Percentiles rank a stretch among this genome's conserved stretches.
Evolutionary conservation across 352 stramenopile species (phyloP).

Genomic region (Globisporangium nodosum): DNA sequence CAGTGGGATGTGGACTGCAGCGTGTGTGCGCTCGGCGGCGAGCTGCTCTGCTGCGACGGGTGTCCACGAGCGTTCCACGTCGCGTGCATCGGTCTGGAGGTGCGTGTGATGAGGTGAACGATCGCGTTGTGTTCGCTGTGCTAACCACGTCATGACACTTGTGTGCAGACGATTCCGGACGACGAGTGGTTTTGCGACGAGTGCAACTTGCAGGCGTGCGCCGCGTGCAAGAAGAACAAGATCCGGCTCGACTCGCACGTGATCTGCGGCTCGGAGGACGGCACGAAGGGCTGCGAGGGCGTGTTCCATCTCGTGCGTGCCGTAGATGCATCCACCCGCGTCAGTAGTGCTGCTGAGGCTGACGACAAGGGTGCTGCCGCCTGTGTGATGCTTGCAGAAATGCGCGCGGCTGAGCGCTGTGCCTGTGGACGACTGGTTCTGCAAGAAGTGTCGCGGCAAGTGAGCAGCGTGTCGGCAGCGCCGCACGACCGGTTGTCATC

Average conservation of each 20-base stretch:
- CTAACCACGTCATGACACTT: neutral
- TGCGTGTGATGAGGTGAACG: slow-evolving; percentile 4
- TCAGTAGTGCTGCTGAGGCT: neutral
- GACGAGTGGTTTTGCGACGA: slow-evolving; percentile 88
- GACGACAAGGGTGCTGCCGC: neutral
- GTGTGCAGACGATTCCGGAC: slow-evolving; percentile 36
- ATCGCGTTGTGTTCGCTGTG: neutral
- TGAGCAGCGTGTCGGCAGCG: neutral
- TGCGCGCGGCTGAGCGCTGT: slow-evolving; percentile 74
- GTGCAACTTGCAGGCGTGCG: slow-evolving; percentile 80
- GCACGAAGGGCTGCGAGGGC: slow-evolving; percentile 76
- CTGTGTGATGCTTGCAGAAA: slow-evolving; percentile 50
- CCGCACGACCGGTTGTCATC: neutral
- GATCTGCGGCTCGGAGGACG: slow-evolving; percentile 86
- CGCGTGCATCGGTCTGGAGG: slow-evolving; percentile 69
- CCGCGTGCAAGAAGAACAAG: slow-evolving; percentile 79
- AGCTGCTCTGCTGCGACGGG: slow-evolving; percentile 88
- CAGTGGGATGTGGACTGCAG: slow-evolving; percentile 89
- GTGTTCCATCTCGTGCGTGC: slow-evolving; percentile 81
- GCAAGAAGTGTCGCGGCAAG: slow-evolving; percentile 50
- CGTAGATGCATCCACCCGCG: slow-evolving; percentile 1
- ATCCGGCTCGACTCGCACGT: slow-evolving; percentile 88
- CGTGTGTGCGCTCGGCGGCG: slow-evolving; percentile 77
- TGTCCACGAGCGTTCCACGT: slow-evolving; percentile 91
- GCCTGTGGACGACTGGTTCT: slow-evolving; percentile 87